Evolutionary conservation across 441 rosid genomes (phyloP).

Genomic region (Melastoma candidum): DNA sequence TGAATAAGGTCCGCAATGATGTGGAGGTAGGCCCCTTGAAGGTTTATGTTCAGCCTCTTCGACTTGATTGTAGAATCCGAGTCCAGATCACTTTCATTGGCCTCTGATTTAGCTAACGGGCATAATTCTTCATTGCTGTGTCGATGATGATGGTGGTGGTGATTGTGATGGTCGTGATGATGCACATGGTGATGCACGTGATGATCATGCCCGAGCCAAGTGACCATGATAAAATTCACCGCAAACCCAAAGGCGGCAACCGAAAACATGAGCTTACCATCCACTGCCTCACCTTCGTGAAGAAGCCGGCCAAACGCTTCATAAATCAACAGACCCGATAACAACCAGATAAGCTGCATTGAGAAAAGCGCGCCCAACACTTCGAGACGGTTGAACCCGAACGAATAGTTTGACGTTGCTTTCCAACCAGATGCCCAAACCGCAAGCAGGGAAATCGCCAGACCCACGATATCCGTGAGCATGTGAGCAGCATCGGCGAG

Average conservation of each 20-base stretch:
- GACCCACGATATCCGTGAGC: slow-evolving; percentile 32
- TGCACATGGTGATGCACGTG: background rate
- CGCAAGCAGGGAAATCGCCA: no score
- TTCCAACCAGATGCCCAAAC: no score
- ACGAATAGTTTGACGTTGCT: no score
- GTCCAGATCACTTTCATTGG: background rate
- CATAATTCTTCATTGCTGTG: slow-evolving; percentile 15
- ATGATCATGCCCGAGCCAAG: slow-evolving; percentile 23
- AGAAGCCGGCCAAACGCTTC: slow-evolving; percentile 56
- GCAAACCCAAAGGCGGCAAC: slow-evolving; percentile 41
- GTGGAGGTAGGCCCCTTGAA: slow-evolving; percentile 77
- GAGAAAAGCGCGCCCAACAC: slow-evolving; percentile 72
- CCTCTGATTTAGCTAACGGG: no score
- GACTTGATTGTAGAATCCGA: slow-evolving; percentile 18
- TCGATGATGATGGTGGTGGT: background rate
- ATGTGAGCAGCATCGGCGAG: slow-evolving; percentile 50
- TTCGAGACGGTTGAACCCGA: slow-evolving; percentile 24
- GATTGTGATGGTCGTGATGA: slow-evolving; percentile 11
- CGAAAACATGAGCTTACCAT: slow-evolving; percentile 59
- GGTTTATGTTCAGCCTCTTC: slow-evolving; percentile 41
- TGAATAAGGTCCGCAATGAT: slow-evolving; percentile 68
- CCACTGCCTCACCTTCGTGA: slow-evolving; percentile 26
- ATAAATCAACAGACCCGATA: slow-evolving; percentile 46
- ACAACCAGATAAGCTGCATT: slow-evolving; percentile 67
- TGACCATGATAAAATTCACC: slow-evolving; percentile 12